phyloP scores from a whole-genome alignment of 2,329 filamentous ascomycete genomes.

The Emmonsia crescens region DNA sequence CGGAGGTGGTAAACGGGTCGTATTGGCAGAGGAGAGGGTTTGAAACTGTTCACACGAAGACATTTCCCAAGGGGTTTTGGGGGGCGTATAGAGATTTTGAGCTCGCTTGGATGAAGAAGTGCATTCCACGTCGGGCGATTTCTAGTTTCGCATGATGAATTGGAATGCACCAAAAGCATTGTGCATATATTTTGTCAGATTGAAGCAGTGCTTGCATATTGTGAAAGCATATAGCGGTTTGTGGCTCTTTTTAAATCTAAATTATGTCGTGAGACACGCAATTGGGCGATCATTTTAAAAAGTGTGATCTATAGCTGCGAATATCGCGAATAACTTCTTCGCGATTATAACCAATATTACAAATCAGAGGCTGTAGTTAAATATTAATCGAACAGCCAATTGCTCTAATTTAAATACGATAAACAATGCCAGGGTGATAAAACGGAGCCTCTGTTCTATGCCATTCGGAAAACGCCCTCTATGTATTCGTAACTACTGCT shows the following conservation, averaged over 20 bases:
- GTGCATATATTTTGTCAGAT: not conserved
- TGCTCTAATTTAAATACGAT: no score
- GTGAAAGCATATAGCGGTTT: not conserved
- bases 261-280: not conserved
- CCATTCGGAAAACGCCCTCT: no score
- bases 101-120: not conserved
- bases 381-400: no score
- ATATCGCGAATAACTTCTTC: no score
- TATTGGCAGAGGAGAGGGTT: conserved; percentile 4
- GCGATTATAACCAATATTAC: no score
- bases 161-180: not conserved
- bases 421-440: no score
- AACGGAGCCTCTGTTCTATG: no score
- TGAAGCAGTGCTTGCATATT: not conserved
- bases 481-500: no score
- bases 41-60: not conserved
- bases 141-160: not conserved
- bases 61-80: conserved; percentile 1
- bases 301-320: not conserved
- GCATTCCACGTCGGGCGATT: not conserved
- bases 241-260: not conserved
- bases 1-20: not conserved
- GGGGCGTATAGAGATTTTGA: not conserved
- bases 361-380: no score
- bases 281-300: not conserved